Evolutionary conservation across 2,329 filamentous ascomycete species (phyloP).

Genomic region (Trichothecium roseum): DNA sequence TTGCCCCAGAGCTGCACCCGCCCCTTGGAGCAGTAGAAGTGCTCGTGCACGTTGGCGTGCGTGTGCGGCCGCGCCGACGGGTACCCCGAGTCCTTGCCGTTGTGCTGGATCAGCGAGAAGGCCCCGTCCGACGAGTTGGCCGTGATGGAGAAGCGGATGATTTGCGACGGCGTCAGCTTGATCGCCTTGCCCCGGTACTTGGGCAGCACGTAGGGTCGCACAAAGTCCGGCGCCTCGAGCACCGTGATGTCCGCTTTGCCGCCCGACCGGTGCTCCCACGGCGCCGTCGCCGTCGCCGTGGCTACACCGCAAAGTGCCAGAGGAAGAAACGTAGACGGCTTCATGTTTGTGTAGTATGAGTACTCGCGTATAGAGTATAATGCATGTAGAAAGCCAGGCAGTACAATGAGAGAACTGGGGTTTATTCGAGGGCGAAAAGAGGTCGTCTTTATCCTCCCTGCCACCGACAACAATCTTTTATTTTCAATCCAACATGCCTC

Average conservation of each 20-base stretch:
- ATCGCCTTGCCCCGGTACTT: conserved; percentile 11
- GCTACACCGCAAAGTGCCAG: too few relatives aligned
- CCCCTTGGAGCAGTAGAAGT: conserved; percentile 12
- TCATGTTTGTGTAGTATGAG: too few relatives aligned
- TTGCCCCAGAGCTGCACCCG: conserved; percentile 11
- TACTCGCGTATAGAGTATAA: too few relatives aligned
- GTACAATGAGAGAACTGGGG: too few relatives aligned
- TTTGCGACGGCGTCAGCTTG: conserved; percentile 11
- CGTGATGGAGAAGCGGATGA: conserved; percentile 12
- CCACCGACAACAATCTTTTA: too few relatives aligned
- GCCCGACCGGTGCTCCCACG: too few relatives aligned
- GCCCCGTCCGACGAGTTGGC: conserved; percentile 12
- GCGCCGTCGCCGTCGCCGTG: too few relatives aligned
- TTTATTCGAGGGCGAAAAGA: too few relatives aligned
- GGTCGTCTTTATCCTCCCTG: too few relatives aligned
- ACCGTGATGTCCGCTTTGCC: conserved; percentile 9
- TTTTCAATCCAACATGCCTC: too few relatives aligned
- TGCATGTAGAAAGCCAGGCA: too few relatives aligned
- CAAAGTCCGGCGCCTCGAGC: conserved; percentile 9
- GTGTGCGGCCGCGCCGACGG: conserved; percentile 11
- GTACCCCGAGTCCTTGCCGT: conserved; percentile 7
- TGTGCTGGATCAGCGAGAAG: conserved; percentile 12
- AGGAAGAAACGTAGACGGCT: too few relatives aligned
- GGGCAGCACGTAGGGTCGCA: conserved; percentile 14
- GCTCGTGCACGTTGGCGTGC: conserved; percentile 9